Evolutionary conservation across 768 basidiomycete genomes (phyloP).

Genomic region (Ramaria sp.): DNA sequence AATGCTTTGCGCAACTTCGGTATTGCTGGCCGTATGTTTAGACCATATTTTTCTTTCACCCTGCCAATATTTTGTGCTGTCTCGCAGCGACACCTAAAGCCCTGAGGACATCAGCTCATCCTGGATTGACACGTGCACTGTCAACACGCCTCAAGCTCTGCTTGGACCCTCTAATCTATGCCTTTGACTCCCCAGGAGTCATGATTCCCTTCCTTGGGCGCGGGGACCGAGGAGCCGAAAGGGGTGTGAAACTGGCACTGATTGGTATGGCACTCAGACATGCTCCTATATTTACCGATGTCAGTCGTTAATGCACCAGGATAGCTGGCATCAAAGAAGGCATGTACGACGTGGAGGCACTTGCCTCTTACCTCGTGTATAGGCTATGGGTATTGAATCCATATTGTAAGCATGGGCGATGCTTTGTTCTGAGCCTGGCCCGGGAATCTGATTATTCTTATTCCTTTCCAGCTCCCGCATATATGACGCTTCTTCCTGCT

Average conservation of each 20-base stretch:
- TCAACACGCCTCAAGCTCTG: constrained; percentile 85
- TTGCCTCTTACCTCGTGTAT: constrained; percentile 82
- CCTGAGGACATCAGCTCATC: constrained; percentile 77
- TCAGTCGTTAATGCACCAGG: constrained; percentile 10
- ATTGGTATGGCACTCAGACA: constrained; percentile 54
- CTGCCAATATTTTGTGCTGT: background rate
- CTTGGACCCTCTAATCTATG: constrained; percentile 74
- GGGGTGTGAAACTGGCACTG: constrained; percentile 85
- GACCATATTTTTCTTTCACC: background rate
- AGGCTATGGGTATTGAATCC: constrained; percentile 73
- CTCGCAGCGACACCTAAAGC: constrained; percentile 71
- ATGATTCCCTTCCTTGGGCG: constrained; percentile 92
- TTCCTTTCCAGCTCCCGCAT: constrained; percentile 50
- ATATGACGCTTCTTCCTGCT: constrained; percentile 49
- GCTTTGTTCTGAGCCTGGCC: constrained; percentile 9
- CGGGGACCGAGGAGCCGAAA: constrained; percentile 78
- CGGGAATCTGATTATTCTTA: background rate
- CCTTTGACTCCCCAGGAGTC: constrained; percentile 92
- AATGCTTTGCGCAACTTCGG: constrained; percentile 85
- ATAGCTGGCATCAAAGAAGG: constrained; percentile 92
- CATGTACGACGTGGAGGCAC: constrained; percentile 72
- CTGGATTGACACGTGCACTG: constrained; percentile 81
- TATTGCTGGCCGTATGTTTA: constrained; percentile 68
- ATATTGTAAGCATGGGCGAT: constrained; percentile 36
- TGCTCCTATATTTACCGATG: constrained; percentile 12